A percentile compares a stretch with the other conserved stretches of the same genome.
Conservation (phyloP, 306 rosid species). For the Citrullus amarus region DNA sequence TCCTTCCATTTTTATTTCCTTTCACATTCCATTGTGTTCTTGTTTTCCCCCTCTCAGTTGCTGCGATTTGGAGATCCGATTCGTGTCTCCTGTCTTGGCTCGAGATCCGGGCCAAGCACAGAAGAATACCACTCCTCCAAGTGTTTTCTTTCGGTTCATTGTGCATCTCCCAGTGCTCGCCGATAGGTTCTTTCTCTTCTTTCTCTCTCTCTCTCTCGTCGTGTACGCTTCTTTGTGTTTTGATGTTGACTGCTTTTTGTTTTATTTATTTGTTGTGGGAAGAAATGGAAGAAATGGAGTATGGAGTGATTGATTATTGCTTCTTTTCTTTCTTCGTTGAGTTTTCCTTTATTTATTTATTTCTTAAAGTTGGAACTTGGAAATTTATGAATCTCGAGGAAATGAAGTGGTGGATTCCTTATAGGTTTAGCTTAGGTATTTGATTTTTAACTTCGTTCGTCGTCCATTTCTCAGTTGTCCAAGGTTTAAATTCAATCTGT, state of each 20-base stretch:
- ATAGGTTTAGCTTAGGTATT: not conserved
- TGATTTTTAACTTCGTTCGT: not conserved
- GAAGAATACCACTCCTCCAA: slow-evolving; percentile 21
- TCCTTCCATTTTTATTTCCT: not conserved
- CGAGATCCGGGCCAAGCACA: slow-evolving; percentile 78
- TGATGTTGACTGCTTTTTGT: not conserved
- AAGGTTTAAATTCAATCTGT: not conserved
- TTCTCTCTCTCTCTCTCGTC: not conserved
- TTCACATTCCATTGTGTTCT: slow-evolving; percentile 6
- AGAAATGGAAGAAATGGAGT: not conserved
- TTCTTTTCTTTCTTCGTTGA: not conserved
- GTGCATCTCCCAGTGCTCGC: slow-evolving; percentile 1
- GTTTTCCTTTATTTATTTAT: not conserved
- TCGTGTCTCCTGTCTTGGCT: slow-evolving; percentile 60
- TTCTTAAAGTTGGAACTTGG: not conserved
- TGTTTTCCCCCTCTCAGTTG: not conserved
- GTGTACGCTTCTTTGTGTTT: not conserved
- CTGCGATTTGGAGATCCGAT: slow-evolving; percentile 23
- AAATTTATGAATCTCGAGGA: not conserved
- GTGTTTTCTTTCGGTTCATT: slow-evolving; percentile 20
- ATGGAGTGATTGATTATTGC: not conserved
- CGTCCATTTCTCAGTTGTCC: not conserved
- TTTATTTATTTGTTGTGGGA: not conserved
- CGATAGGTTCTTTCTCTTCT: slow-evolving; percentile 16
- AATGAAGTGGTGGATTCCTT: not conserved